Evolutionary conservation across 805 yeast species (phyloP), one percentile per base, ranked within the genome.

Genomic region (Yarrowia hollandica): DNA sequence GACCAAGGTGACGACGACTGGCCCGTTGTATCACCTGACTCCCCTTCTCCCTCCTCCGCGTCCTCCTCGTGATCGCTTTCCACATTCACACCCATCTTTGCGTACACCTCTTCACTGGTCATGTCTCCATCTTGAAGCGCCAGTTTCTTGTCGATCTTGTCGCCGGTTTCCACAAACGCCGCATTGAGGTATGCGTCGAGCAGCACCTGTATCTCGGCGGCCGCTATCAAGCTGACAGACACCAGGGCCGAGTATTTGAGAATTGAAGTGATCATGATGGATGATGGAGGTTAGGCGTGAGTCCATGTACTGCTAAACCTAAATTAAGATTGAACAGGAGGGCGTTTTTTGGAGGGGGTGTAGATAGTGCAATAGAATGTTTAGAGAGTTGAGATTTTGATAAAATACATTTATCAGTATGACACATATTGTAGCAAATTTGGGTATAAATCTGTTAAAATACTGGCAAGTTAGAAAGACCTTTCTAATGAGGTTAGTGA

Each of bases 171-270:
- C 39, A 31, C 39, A 33, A 31, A 31, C 8, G 21, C 10, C 30
- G 15, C 12, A 11, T 48, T 48, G 39, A 48, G 55, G 8, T 21
- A 22, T 15, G 33, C 39, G 21, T 48, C 55, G 10, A 48, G 30
- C 12, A 48, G 22, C 15, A 48, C 28, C n/a, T 48, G 39, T 4
- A 48, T 21, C 55, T 48, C 55, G 10, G 55, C 38, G 2, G 39
- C 38, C 2, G 39, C 55, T 22, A 33, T 30, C 22, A 48, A 6
- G 16, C 39, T 31, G 55, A 48, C 19, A 9, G 55, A 26, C 22
- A 48, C 28, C 28, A 48, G 38, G 8, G 55, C 55, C 39, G 55
- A 48, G 22, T 48, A 48, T 22, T 48, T 48, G 22, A 48, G 55
- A 14, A 48, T 19, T 7, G 55, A 31, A 15, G 39, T 8, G 55